Conservation (phyloP, 78 protist genomes). For the Bigelowiella natans region DNA sequence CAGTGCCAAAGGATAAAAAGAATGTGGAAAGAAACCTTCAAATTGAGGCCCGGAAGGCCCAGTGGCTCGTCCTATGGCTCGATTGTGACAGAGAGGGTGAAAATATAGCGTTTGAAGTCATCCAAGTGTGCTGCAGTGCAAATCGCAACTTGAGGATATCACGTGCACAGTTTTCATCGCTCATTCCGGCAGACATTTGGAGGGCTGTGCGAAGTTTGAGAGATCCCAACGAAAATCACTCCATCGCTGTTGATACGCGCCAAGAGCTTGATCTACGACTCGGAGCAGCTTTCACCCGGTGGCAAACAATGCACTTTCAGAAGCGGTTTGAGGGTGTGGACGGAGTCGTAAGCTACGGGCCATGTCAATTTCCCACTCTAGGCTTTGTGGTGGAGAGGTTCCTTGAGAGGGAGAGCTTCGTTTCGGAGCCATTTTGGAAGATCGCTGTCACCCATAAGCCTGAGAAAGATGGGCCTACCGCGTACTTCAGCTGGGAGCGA, state of each 20-base stretch:
- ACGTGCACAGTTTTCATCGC: constrained; percentile 83
- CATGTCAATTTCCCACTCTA: constrained; percentile 75
- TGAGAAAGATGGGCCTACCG: background rate
- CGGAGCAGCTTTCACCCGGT: constrained; percentile 96
- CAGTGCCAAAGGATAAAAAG: background rate
- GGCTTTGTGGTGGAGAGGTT: constrained; percentile 90
- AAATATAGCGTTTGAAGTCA: constrained; percentile 84
- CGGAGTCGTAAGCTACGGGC: background rate
- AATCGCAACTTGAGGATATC: constrained; percentile 31
- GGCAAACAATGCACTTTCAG: constrained; percentile 67
- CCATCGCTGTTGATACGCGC: constrained; percentile 84
- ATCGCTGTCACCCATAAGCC: constrained; percentile 10
- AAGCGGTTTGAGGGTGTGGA: background rate
- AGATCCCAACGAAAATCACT: constrained; percentile 54
- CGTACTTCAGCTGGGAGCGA: constrained; percentile 34
- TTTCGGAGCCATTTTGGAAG: constrained; percentile 67
- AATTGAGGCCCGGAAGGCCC: constrained; percentile 5
- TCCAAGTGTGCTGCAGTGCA: constrained; percentile 24
- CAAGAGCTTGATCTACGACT: constrained; percentile 69
- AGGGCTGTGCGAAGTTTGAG: background rate
- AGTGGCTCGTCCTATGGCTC: constrained; percentile 74
- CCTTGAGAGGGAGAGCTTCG: constrained; percentile 42
- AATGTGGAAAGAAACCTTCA: background rate
- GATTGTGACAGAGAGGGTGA: constrained; percentile 97
- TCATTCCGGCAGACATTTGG: constrained; percentile 27